Conservation (phyloP, 192 early-diverging fungal genomes). For the Podila horticola region DNA sequence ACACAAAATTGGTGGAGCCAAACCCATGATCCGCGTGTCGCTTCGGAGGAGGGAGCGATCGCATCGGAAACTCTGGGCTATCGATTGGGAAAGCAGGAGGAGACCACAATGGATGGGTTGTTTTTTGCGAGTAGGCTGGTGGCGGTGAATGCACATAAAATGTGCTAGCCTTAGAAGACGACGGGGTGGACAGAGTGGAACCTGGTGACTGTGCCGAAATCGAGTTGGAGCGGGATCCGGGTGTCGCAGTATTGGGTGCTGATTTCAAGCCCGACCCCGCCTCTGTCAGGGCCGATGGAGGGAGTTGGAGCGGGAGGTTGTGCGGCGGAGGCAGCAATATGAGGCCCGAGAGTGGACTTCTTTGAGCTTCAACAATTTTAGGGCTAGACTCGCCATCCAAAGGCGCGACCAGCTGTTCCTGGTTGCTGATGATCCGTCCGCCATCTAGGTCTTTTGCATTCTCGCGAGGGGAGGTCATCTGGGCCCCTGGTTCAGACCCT, state of each 20-base stretch:
- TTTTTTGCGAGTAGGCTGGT: neutral
- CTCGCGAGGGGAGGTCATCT: neutral
- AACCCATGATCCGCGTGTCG: slow-evolving; percentile 7
- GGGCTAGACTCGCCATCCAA: neutral
- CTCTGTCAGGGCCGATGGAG: neutral
- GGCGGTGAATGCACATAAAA: neutral
- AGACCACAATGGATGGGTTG: neutral
- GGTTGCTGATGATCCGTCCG: slow-evolving; percentile 28
- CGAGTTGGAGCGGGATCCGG: neutral
- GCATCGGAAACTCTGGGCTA: neutral
- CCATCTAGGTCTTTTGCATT: neutral
- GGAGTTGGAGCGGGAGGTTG: neutral
- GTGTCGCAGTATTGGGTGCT: neutral
- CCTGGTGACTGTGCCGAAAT: neutral
- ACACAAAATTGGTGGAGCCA: neutral
- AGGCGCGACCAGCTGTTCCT: slow-evolving; percentile 20
- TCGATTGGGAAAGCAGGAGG: neutral
- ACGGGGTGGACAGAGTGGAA: neutral
- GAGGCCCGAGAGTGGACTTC: slow-evolving; percentile 34
- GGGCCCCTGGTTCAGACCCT: neutral
- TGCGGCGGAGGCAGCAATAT: neutral
- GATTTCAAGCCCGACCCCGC: neutral
- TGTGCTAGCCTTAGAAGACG: neutral
- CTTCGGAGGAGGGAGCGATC: slow-evolving; percentile 33
- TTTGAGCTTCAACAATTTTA: neutral